Percentiles rank a stretch among this genome's conserved stretches.
phyloP scores from a whole-genome alignment of 306 rosid genomes.

The Ceratonia siliqua region DNA sequence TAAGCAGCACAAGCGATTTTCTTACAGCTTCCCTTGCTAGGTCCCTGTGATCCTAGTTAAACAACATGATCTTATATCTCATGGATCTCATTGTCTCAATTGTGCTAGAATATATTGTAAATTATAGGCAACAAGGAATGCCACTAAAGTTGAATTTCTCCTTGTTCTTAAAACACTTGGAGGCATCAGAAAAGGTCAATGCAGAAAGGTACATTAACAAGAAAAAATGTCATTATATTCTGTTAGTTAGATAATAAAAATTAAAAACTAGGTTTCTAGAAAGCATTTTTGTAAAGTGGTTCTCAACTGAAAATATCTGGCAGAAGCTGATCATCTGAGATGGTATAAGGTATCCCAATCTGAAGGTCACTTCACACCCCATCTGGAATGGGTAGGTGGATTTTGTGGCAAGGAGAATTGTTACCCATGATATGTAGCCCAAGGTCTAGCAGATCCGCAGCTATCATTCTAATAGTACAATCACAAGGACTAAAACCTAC shows the following conservation, averaged over 20 bases:
- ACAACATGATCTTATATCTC: slow-evolving; percentile 29
- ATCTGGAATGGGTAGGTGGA: background rate
- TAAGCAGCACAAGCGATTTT: slow-evolving; percentile 81
- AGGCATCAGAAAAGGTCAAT: background rate
- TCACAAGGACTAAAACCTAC: background rate
- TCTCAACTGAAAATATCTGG: background rate
- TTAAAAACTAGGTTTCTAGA: background rate
- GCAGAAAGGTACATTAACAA: background rate
- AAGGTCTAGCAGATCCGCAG: background rate
- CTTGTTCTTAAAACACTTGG: background rate
- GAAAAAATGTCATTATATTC: background rate
- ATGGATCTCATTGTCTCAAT: slow-evolving; percentile 12
- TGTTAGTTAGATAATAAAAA: slow-evolving; percentile 11
- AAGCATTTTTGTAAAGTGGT: background rate
- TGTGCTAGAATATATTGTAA: slow-evolving; percentile 27
- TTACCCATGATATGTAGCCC: background rate
- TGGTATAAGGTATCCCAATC: background rate
- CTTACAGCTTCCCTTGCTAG: slow-evolving; percentile 98
- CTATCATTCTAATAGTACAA: background rate
- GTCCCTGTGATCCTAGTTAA: slow-evolving; percentile 72
- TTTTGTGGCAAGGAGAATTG: background rate
- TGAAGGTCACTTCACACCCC: slow-evolving; percentile 1
- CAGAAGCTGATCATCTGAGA: background rate
- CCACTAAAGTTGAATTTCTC: background rate
- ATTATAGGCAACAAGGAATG: slow-evolving; percentile 16